A percentile compares a stretch with the other conserved stretches of the same genome.
Evolutionary conservation across 495 filamentous ascomycete species (phyloP).

Genomic region (Diplogelasinospora grovesii): DNA sequence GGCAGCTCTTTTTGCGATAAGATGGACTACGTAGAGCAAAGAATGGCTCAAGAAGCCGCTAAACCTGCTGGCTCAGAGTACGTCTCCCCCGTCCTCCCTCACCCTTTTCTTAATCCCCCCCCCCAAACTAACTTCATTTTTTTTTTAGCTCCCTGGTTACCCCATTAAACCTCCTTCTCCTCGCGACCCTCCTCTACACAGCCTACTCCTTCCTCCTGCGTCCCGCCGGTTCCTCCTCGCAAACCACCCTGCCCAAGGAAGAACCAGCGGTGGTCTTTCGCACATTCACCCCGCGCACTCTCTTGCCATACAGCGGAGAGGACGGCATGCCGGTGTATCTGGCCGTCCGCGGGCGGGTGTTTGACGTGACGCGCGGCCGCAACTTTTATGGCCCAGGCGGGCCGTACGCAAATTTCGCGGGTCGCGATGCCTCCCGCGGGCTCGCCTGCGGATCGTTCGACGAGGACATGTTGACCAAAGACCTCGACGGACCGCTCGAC

Average conservation of each 20-base stretch:
- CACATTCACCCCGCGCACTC: constrained; percentile 80
- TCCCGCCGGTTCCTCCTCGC: constrained; percentile 46
- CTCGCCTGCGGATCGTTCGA: constrained; percentile 92
- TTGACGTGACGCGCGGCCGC: constrained; percentile 76
- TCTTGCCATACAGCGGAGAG: constrained; percentile 81
- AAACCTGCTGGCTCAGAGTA: constrained; percentile 16
- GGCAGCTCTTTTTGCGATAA: too few relatives aligned
- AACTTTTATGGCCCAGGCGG: constrained; percentile 94
- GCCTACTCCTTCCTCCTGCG: constrained; percentile 57
- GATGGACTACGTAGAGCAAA: constrained; percentile 54
- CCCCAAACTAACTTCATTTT: constrained; percentile 35
- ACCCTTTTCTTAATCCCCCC: constrained; percentile 3
- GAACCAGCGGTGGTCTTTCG: constrained; percentile 75
- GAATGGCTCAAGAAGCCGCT: constrained; percentile 43
- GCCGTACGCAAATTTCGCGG: constrained; percentile 90
- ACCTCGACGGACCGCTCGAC: constrained; percentile 81
- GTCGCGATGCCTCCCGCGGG: constrained; percentile 86
- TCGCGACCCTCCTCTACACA: constrained; percentile 61
- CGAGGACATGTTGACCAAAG: constrained; percentile 91
- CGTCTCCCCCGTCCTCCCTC: constrained; percentile 2
- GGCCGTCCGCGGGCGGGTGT: constrained; percentile 76
- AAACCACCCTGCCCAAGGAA: constrained; percentile 62
- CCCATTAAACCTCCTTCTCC: constrained; percentile 72
- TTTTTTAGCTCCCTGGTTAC: constrained; percentile 62
- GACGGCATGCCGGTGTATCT: constrained; percentile 71